Evolutionary conservation across 495 filamentous ascomycete species (phyloP), one percentile per base, ranked within the genome.

Genomic region (Chaetomidium leptoderma): DNA sequence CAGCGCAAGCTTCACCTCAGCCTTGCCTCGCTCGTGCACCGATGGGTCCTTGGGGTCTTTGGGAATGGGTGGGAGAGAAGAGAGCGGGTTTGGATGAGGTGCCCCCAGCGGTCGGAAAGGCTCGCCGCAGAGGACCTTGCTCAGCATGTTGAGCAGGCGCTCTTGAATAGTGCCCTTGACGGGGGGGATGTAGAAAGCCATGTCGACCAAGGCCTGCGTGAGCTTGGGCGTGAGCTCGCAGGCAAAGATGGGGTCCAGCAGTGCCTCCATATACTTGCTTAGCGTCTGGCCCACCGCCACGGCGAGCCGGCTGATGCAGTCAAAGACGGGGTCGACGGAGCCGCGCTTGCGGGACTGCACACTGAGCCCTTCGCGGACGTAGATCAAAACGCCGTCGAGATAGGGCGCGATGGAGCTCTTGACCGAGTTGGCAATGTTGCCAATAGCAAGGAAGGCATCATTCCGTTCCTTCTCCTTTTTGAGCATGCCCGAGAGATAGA

Each of bases 171-270:
- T 90, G 27, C 85, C 79, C 70, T 95, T 92, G 60, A 96, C 87
- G 1, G 95, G 93, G 0, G 93, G 92, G 48, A 99, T 95, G 68
- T 97, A 97, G 67, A 97, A 93, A 39, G 93, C 92, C 89, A 99
- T 95, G 67, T 97, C 93, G 21, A 97, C 91, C 48, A 99, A 76
- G 14, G 93, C 93, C 68, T 97, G 92, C 0, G 90, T 96, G 19
- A 99, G 80, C 49, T 93, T 90, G 60, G 90, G 87, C 53, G 89
- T 96, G 37, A 99, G 78, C 43, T 92, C 92, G 62, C 93, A 99
- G 17, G 90, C 90, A 72, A 99, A 97, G 59, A 99, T 96, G 4
- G 95, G 91, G 62, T 97, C 92, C 2, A 99, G 82, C 24, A 97
- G 74, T 17, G 90, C 88, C 63, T 97, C 91, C 88, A 99, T 96